A percentile compares a stretch with the other conserved stretches of the same genome.
Conservation (phyloP, 371 early-diverging fungal species). For the Dichotomocladium elegans region DNA sequence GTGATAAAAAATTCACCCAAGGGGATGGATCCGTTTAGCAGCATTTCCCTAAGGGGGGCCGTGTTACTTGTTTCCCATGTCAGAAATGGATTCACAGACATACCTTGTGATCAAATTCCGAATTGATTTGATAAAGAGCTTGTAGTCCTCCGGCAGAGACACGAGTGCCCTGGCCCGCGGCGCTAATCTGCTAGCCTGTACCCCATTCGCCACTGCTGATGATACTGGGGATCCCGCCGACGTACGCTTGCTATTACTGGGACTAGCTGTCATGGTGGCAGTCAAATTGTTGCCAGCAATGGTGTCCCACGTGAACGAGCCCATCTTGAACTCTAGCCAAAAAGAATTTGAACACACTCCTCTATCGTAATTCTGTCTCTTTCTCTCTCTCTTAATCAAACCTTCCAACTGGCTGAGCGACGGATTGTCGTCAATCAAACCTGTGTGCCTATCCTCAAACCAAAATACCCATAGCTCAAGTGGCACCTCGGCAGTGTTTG, state of each 20-base stretch:
- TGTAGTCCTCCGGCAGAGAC: constrained; percentile 34
- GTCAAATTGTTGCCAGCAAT: constrained; percentile 28
- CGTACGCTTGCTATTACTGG: too few relatives aligned
- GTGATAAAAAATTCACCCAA: constrained; percentile 42
- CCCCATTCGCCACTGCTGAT: neutral
- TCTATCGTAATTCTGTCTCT: neutral
- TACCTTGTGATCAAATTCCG: constrained; percentile 34
- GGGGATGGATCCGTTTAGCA: constrained; percentile 27
- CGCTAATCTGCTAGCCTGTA: neutral
- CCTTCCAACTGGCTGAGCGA: constrained; percentile 30
- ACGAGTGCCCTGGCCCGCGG: constrained; percentile 15
- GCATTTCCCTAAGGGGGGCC: constrained; percentile 19
- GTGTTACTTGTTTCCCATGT: neutral
- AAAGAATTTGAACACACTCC: too few relatives aligned
- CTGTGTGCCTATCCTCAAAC: constrained; percentile 48
- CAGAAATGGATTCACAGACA: neutral
- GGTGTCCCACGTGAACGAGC: constrained; percentile 46
- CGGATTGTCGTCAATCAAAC: constrained; percentile 31
- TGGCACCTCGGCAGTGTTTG: constrained; percentile 4
- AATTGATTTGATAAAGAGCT: constrained; percentile 31
- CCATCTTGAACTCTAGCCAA: constrained; percentile 29
- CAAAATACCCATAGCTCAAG: constrained; percentile 49
- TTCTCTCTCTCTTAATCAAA: constrained; percentile 8
- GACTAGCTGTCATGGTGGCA: constrained; percentile 13
- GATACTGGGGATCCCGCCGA: neutral